Evolutionary conservation across 768 basidiomycete genomes (phyloP).

Genomic region (Pulveroboletus sp.): DNA sequence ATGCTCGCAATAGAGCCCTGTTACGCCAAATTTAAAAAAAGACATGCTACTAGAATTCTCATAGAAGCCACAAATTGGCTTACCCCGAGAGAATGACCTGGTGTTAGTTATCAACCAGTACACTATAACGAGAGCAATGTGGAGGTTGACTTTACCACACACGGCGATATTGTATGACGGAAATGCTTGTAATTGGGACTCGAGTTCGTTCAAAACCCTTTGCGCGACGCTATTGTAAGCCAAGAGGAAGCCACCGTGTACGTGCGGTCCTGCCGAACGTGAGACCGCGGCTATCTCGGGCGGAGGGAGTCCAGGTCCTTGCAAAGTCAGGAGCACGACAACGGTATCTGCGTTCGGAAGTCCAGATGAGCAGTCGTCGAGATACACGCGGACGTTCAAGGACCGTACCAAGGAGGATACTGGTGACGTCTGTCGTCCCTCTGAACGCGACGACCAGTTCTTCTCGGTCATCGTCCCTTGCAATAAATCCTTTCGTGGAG

Average conservation of each 20-base stretch:
- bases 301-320: constrained; percentile 25
- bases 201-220: constrained; percentile 27
- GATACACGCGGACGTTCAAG: not conserved
- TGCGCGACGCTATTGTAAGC: constrained; percentile 33
- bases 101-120: not conserved
- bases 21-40: not conserved
- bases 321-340: constrained; percentile 18
- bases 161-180: constrained; percentile 33
- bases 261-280: constrained; percentile 17
- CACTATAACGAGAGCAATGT: not conserved
- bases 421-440: constrained; percentile 30
- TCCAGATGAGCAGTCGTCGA: not conserved
- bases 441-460: constrained; percentile 41
- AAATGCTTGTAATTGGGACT: constrained; percentile 27
- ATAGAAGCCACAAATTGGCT: constrained; percentile 2
- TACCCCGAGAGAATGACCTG: constrained; percentile 41
- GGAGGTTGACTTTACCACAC: constrained; percentile 23
- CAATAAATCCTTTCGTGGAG: constrained; percentile 41
- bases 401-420: constrained; percentile 16
- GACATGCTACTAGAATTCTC: not conserved
- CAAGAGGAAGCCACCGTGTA: constrained; percentile 35
- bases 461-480: constrained; percentile 37
- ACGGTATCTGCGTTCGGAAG: constrained; percentile 13
- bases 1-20: constrained; percentile 38
- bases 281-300: not conserved